Base-by-base conservation (phyloP, 495 filamentous ascomycete genomes). In the Bombardia bombarda region DNA sequence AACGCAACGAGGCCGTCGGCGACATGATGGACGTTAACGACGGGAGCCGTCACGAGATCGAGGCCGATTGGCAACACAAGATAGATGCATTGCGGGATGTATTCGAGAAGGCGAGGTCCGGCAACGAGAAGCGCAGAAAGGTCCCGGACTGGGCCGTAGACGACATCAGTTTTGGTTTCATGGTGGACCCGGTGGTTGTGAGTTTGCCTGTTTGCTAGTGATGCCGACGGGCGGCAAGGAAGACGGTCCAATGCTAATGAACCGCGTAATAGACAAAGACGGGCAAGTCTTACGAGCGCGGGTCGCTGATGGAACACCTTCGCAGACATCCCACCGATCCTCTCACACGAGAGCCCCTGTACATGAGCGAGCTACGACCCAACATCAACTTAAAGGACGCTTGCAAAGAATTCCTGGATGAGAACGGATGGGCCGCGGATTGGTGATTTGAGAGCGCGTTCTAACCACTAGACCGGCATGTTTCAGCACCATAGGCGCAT, bases 371-470 rank as follows among this genome's bases (percentile, higher is more conserved):
- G n/a, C 61, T 97, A 34, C 67, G 88, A 38, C 79, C 87, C 0
- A 98, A 98, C 57, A 68, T 90, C 31, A 82, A 80, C 18, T 73
- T 98, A 39, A 90, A 80, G 61, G 74, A 83, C 22, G 92, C 87
- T 0, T 93, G 87, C 56, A 79, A 83, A 25, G 83, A 87, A 38
- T 97, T 93, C 53, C 61, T 95, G 49, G 69, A 83, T 12, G 68
- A 86, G 45, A 95, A 95, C 59, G 92, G 90, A 20, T 97, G 92
- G 90, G 86, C 89, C 14, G 86, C 83, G 7, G 92, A 97, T 56
- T 98, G 83, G 79, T 97, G 66, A 22, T n/a, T 10, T 33, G 10
- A 18, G n/a, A n/a, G n/a, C n/a, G n/a, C n/a, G n/a, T n/a, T n/a
- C n/a, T n/a, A n/a, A n/a, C n/a, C n/a, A n/a, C n/a, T n/a, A n/a